These are phyloP conservation scores for Trichoderma orchidacearum DNA, from an alignment of 495 filamentous ascomycete genomes.

Conservation along the genomic window DNA sequence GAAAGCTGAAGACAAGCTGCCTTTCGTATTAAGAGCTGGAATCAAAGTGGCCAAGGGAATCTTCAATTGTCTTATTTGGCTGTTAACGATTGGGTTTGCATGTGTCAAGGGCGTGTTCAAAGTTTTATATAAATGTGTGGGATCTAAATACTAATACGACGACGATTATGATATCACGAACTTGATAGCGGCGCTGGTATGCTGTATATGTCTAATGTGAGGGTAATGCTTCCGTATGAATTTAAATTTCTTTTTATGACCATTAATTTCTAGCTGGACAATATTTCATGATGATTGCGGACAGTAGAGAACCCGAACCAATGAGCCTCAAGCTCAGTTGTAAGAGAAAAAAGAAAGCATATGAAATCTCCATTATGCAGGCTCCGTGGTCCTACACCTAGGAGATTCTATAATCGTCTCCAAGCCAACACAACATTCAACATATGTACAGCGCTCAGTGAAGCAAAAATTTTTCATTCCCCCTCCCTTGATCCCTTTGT, in stretches of 20 bases:
- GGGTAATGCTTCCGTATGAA: too few species aligned
- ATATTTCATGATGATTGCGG: too few species aligned
- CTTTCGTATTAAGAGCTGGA: slow-evolving; percentile 19
- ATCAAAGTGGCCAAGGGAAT: slow-evolving; percentile 23
- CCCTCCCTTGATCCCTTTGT: not conserved
- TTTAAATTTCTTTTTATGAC: not conserved
- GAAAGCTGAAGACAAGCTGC: slow-evolving; percentile 25
- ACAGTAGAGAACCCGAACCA: too few species aligned
- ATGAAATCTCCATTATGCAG: too few species aligned
- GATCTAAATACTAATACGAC: slow-evolving; percentile 4
- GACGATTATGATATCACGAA: slow-evolving; percentile 13
- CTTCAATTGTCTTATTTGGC: slow-evolving; percentile 35
- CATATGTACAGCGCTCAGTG: slow-evolving; percentile 2
- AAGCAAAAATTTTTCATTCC: slow-evolving; percentile 1
- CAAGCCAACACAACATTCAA: slow-evolving; percentile 5
- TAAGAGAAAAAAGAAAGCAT: too few species aligned
- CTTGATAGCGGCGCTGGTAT: slow-evolving; percentile 8
- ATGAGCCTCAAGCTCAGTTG: too few species aligned
- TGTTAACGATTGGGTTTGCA: slow-evolving; percentile 29
- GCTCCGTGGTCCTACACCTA: too few species aligned
- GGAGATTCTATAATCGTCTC: too few species aligned
- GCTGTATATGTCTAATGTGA: not conserved
- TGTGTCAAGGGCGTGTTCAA: slow-evolving; percentile 21
- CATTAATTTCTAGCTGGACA: too few species aligned
- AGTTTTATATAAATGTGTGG: slow-evolving; percentile 5